These are phyloP conservation scores for Gleditsia sinensis DNA, from an alignment of 306 rosid genomes.

Conservation along the genomic window DNA sequence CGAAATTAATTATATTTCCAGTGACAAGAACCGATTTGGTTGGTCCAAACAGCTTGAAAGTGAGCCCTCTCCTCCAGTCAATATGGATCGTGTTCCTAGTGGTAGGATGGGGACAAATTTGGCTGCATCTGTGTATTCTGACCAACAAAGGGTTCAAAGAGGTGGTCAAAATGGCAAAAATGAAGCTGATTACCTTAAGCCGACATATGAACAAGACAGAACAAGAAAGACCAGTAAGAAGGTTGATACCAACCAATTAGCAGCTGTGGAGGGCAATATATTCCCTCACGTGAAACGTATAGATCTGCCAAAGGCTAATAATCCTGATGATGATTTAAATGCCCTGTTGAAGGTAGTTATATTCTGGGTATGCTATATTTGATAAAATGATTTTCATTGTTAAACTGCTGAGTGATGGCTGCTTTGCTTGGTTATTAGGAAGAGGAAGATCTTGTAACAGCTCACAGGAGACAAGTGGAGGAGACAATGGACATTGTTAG, in stretches of 20 bases:
- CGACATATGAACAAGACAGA: conserved; percentile 51
- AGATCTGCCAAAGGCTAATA: conserved; percentile 45
- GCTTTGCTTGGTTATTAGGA: conserved; percentile 53
- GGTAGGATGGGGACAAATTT: conserved; percentile 62
- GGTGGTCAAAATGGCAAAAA: conserved; percentile 55
- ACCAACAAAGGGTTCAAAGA: conserved; percentile 53
- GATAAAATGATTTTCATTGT: not conserved
- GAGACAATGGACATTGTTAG: conserved; percentile 82
- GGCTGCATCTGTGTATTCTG: conserved; percentile 48
- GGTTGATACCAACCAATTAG: conserved; percentile 43
- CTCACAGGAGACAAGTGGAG: conserved; percentile 89
- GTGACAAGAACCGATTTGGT: conserved; percentile 65
- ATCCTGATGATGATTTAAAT: conserved; percentile 66
- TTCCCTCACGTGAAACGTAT: conserved; percentile 44
- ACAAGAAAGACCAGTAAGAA: conserved; percentile 47
- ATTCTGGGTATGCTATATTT: not conserved
- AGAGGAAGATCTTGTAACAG: conserved; percentile 86
- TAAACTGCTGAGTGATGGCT: conserved; percentile 33
- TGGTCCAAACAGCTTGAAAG: conserved; percentile 75
- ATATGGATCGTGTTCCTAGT: conserved; percentile 59
- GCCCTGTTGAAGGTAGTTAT: conserved; percentile 71
- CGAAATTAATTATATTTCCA: conserved; percentile 48
- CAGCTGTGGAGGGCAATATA: conserved; percentile 48
- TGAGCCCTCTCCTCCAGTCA: conserved; percentile 66
- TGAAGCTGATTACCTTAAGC: conserved; percentile 52